Evolutionary conservation across 1,284 basidiomycete species (phyloP), one percentile per base, ranked within the genome.

Genomic region (Caloboletus firmus): DNA sequence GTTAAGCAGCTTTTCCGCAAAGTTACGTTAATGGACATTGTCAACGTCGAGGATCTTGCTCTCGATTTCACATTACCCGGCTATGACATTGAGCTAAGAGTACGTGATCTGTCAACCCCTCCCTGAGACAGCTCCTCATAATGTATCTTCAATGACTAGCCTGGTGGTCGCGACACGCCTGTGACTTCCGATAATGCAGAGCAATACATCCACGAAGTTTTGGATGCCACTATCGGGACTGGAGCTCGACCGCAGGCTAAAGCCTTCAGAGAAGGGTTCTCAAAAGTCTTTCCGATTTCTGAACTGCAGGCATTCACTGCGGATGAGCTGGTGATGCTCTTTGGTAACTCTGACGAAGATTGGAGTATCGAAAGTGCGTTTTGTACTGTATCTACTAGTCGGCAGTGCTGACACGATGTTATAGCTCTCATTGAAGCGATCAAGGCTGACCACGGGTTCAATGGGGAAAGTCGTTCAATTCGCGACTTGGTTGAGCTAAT

Each of bases 381-480:
- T 40, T 24, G 13, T 49, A 24, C 36, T 13, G 13, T 41, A 13
- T 50, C 32, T 34, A 24, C 31, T 4, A 20, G 28, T 6, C 4
- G 15, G 11, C 20, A 40, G 6, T 32, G 52, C 39, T 62, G 37
- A 63, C 56, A 22, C 22, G 28, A 48, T 45, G 51, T 52, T 20
- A 10, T 28, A 72, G 95, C 94, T n/a, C 79, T 99, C 42, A 85
- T 83, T 51, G 92, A 95, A 67, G 84, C 89, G 6, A 75, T 98
- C 73, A 98, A 98, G 73, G 96, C 97, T 11, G 97, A 99, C 67
- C 97, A 99, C 70, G 97, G 97, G 11, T 98, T 96, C 79, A 95
- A 95, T 61, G 85, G 91, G 20, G 96, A 98, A 70, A 96, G 93
- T 68, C 84, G 86, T 30, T 85, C 94, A 1, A 95, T 99, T 61